Evolutionary conservation across 208 protist species (phyloP).

Genomic region (Leishmania aethiopica): DNA sequence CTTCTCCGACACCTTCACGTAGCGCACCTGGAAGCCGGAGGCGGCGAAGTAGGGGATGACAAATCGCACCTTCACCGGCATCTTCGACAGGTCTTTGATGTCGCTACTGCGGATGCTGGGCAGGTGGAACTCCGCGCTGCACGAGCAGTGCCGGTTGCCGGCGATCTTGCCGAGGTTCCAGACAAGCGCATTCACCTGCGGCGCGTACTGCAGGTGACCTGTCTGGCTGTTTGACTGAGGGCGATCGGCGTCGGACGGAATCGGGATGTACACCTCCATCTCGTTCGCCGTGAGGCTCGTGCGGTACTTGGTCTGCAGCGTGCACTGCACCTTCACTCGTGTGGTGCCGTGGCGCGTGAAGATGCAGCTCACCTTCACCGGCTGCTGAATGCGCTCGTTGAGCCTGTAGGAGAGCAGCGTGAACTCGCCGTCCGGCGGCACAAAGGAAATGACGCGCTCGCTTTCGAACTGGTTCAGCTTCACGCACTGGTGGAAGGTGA

Average conservation of each 20-base stretch:
- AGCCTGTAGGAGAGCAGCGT: slow-evolving; percentile 98
- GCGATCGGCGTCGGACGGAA: slow-evolving; percentile 97
- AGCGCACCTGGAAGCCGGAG: slow-evolving; percentile 98
- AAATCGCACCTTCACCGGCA: slow-evolving; percentile 97
- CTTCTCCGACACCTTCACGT: slow-evolving; percentile 98
- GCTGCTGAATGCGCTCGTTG: slow-evolving; percentile 94
- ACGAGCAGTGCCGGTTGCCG: slow-evolving; percentile 94
- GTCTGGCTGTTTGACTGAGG: slow-evolving; percentile 93
- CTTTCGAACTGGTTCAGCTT: slow-evolving; percentile 97
- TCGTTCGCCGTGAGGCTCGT: slow-evolving; percentile 94
- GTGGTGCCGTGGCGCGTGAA: slow-evolving; percentile 91
- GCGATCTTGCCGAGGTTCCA: slow-evolving; percentile 98
- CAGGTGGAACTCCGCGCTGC: slow-evolving; percentile 95
- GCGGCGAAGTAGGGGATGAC: slow-evolving; percentile 99
- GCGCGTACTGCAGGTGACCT: slow-evolving; percentile 95
- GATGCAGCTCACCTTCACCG: slow-evolving; percentile 92
- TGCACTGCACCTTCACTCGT: slow-evolving; percentile 96
- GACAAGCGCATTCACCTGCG: slow-evolving; percentile 95
- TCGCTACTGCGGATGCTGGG: slow-evolving; percentile 92
- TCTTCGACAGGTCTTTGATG: slow-evolving; percentile 61
- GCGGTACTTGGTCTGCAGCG: slow-evolving; percentile 94
- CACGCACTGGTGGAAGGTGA: slow-evolving; percentile 99
- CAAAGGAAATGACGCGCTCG: slow-evolving; percentile 93
- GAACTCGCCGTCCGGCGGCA: slow-evolving; percentile 98
- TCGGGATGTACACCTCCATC: slow-evolving; percentile 97